Conservation (phyloP, 768 basidiomycete species). For the Lactifluus volemus region DNA sequence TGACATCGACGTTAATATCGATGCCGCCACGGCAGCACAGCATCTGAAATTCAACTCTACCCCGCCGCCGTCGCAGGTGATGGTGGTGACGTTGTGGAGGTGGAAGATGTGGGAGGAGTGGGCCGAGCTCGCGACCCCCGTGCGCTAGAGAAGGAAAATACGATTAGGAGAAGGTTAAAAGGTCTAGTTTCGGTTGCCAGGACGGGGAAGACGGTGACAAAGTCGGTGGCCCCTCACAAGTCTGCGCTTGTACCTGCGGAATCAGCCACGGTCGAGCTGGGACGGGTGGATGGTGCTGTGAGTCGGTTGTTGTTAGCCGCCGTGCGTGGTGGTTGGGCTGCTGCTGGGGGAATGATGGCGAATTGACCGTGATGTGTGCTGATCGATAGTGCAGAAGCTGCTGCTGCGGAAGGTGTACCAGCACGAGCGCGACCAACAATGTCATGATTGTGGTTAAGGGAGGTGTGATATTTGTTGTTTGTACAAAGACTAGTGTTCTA, state of each 20-base stretch:
- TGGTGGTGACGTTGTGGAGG: background rate
- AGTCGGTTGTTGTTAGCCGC: no score
- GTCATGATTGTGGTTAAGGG: no score
- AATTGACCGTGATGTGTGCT: no score
- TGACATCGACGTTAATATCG: constrained; percentile 3
- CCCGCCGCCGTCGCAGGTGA: background rate
- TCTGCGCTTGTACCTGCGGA: no score
- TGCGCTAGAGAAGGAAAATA: constrained; percentile 18
- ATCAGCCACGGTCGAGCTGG: background rate
- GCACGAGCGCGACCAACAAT: no score
- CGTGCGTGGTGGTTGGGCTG: background rate
- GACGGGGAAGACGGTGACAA: background rate
- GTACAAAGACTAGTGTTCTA: no score
- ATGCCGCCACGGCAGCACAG: background rate
- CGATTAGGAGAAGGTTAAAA: constrained; percentile 13
- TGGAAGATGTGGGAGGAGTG: background rate
- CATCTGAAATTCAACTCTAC: background rate
- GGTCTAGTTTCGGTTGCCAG: constrained; percentile 1
- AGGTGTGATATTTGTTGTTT: no score
- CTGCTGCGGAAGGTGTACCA: no score
- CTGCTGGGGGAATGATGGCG: no score
- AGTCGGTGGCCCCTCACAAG: no score
- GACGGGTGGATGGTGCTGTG: background rate
- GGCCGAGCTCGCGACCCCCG: background rate
- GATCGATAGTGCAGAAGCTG: no score